Conservation (phyloP, 1,284 basidiomycete genomes). For the Microbotryomycetes sp. region DNA sequence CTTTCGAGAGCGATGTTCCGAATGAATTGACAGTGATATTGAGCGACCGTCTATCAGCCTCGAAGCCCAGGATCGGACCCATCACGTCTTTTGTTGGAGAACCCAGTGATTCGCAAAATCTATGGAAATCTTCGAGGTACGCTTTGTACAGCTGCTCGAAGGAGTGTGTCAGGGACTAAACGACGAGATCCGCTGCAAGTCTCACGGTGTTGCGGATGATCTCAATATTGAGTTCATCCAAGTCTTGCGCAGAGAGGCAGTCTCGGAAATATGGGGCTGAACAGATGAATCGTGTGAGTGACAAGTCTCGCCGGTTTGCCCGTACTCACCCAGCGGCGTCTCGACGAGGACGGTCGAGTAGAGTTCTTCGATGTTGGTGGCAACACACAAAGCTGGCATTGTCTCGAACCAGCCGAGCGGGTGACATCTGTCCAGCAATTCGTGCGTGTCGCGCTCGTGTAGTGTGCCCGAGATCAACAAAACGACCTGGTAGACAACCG, state of each 20-base stretch:
- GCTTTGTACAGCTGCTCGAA: slow-evolving; percentile 78
- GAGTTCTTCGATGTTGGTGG: slow-evolving; percentile 97
- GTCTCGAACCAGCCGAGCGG: slow-evolving; percentile 96
- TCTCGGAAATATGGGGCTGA: slow-evolving; percentile 96
- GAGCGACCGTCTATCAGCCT: slow-evolving; percentile 92
- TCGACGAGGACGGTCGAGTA: slow-evolving; percentile 96
- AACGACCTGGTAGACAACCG: slow-evolving; percentile 50
- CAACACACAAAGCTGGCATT: slow-evolving; percentile 97
- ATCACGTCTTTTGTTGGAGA: slow-evolving; percentile 82
- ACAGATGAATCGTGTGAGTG: neutral
- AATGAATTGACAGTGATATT: slow-evolving; percentile 99
- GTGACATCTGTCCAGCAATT: slow-evolving; percentile 92
- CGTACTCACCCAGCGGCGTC: slow-evolving; percentile 75
- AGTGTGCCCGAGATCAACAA: slow-evolving; percentile 95
- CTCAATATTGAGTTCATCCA: slow-evolving; percentile 99
- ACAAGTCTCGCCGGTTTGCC: neutral
- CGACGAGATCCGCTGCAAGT: neutral
- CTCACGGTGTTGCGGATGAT: slow-evolving; percentile 86
- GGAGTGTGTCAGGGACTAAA: neutral
- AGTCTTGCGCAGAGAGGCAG: slow-evolving; percentile 87
- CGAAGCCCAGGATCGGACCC: slow-evolving; percentile 83
- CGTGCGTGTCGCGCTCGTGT: slow-evolving; percentile 95
- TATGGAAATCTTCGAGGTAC: slow-evolving; percentile 95
- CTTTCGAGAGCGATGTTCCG: slow-evolving; percentile 88
- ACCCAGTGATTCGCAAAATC: slow-evolving; percentile 70